These are phyloP conservation scores for Peronospora farinosa DNA, from an alignment of 352 stramenopile genomes.

Conservation along the genomic window DNA sequence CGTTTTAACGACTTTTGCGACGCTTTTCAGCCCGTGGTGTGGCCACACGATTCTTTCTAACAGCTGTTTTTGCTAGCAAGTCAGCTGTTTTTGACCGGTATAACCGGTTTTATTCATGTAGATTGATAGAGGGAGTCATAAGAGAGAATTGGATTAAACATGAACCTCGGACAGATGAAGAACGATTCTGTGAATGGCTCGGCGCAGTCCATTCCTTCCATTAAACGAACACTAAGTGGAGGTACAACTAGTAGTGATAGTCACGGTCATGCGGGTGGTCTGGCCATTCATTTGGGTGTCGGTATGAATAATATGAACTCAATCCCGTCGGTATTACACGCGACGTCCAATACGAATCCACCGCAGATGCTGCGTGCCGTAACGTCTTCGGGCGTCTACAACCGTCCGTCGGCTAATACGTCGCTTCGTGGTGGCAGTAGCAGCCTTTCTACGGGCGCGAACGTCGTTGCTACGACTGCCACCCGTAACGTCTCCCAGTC, in stretches of 20 bases:
- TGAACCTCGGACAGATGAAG: slow-evolving; percentile 77
- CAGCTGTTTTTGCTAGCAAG: not conserved
- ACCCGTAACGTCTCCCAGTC: slow-evolving; percentile 60
- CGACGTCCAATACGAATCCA: slow-evolving; percentile 55
- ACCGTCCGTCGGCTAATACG: slow-evolving; percentile 40
- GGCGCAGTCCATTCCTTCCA: slow-evolving; percentile 64
- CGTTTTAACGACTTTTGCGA: slow-evolving; percentile 68
- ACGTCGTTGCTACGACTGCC: slow-evolving; percentile 27
- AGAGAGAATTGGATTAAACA: slow-evolving; percentile 9
- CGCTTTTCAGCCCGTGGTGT: slow-evolving; percentile 46
- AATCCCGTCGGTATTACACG: slow-evolving; percentile 75
- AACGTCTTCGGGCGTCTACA: slow-evolving; percentile 77
- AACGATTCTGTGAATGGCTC: slow-evolving; percentile 46
- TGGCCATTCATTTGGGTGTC: slow-evolving; percentile 48
- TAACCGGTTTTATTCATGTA: not conserved
- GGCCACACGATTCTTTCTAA: slow-evolving; percentile 37
- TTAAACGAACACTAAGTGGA: slow-evolving; percentile 81
- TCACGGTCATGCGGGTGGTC: slow-evolving; percentile 29
- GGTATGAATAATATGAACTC: slow-evolving; percentile 75
- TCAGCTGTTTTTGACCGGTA: not conserved
- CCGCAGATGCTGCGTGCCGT: slow-evolving; percentile 82
- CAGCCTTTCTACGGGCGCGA: slow-evolving; percentile 17
- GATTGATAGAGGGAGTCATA: not conserved
- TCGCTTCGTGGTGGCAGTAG: slow-evolving; percentile 25
- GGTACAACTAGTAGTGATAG: slow-evolving; percentile 41